Evolutionary conservation across 768 basidiomycete species (phyloP), one percentile per base, ranked within the genome.

Genomic region (Suillus discolor): DNA sequence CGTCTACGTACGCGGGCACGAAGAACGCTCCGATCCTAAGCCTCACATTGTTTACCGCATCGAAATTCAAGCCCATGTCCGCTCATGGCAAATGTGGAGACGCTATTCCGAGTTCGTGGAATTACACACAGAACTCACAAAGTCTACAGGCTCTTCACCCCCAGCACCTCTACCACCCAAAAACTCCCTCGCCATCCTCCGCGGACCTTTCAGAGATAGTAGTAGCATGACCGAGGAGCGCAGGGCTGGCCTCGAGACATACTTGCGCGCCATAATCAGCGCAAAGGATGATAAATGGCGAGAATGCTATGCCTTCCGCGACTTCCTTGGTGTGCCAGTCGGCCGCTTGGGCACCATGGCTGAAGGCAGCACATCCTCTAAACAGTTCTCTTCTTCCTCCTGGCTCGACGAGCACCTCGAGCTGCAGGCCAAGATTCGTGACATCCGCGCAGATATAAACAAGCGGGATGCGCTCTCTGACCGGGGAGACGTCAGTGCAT

Each of bases 81-180:
- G 93, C 67, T 90, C 93, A 74, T 98, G 96, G 96, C 87, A 91
- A 65, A 92, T 97, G 84, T 93, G 92, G 88, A 84, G 91, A 65
- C 91, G 97, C 60, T 99, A 98, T 80, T 96, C 94, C 51, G 95
- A 97, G 79, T 99, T 99, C 79, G 89, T 86, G 73, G 89, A 93
- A 71, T 87, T 99, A 8, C 86, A 96, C 76, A 84, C 85, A 9
- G 91, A 96, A 71, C 87, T 97, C 71, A 84, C 85, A 34, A 89
- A 91, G 73, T 85, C 89, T n/a, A 86, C 86, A n/a, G 89, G 89
- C 18, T 84, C 87, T n/a, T 79, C 89, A 23, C 94, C 96, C 13
- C 96, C 96, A 15, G 84, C 78, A 20, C 67, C 82, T n/a, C 85
- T 98, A 23, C 97, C 97, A 44, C 87, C 91, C 12, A 99, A 99